Percentiles rank a stretch among this genome's conserved stretches.
Conservation (phyloP, 768 basidiomycete genomes). For the Sarcodon sp. region DNA sequence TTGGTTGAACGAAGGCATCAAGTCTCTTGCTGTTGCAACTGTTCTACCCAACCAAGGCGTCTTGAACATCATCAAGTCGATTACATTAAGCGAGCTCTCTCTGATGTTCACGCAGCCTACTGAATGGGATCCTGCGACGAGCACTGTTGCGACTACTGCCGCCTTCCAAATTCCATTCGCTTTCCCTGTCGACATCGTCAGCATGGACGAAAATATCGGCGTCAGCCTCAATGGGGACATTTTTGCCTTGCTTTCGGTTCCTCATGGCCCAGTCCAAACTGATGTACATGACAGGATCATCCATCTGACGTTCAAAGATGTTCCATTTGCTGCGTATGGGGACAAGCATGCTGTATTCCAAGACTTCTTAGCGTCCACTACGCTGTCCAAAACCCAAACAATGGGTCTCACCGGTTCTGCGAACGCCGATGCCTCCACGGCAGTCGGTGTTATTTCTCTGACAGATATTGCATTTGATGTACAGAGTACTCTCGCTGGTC, state of each 20-base stretch:
- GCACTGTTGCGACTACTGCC: constrained; percentile 46
- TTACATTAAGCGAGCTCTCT: constrained; percentile 43
- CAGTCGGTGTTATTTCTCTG: constrained; percentile 49
- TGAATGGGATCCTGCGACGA: constrained; percentile 43
- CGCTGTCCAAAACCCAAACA: constrained; percentile 29
- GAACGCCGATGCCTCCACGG: constrained; percentile 47
- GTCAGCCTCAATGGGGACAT: constrained; percentile 35
- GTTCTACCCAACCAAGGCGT: constrained; percentile 51
- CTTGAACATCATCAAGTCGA: constrained; percentile 50
- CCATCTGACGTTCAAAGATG: constrained; percentile 40
- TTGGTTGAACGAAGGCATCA: constrained; percentile 65
- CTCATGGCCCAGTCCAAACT: constrained; percentile 41
- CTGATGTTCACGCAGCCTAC: constrained; percentile 45
- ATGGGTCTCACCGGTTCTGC: constrained; percentile 38
- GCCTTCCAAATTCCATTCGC: constrained; percentile 56
- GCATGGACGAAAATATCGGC: constrained; percentile 46
- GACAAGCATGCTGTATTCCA: constrained; percentile 40
- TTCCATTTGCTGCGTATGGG: constrained; percentile 45
- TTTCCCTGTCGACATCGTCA: constrained; percentile 56
- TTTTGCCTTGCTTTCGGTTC: constrained; percentile 50
- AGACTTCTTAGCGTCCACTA: constrained; percentile 48
- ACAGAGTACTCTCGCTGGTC: constrained; percentile 40
- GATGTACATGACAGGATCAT: constrained; percentile 53
- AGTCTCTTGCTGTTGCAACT: constrained; percentile 42
- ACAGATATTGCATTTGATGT: constrained; percentile 47